Conservation (phyloP, 176 grass and related monocot species). For the Neostapfia colusana region DNA sequence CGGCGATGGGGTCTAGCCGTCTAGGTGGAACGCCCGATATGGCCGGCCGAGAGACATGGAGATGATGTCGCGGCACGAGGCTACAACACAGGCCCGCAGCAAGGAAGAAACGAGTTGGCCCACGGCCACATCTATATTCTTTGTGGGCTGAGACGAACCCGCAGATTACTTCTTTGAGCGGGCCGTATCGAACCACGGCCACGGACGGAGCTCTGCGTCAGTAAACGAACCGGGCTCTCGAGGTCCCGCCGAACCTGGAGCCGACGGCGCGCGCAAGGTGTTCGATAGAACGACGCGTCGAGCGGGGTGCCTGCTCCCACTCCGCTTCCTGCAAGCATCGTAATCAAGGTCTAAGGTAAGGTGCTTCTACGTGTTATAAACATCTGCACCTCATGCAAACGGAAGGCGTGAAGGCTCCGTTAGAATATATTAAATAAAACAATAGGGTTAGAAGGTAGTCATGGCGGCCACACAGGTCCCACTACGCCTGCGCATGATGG, state of each 20-base stretch:
- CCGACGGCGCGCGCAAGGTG: not conserved
- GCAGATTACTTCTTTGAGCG: too few relatives aligned
- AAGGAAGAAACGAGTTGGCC: too few relatives aligned
- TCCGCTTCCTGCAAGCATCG: not conserved
- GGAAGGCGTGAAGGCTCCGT: not conserved
- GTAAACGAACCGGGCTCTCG: not conserved
- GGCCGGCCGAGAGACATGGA: too few relatives aligned
- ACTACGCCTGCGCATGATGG: slow-evolving; percentile 30
- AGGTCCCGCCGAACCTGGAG: not conserved
- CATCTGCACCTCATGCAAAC: slow-evolving; percentile 5
- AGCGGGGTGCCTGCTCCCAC: not conserved
- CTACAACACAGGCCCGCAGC: too few relatives aligned
- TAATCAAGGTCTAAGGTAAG: not conserved
- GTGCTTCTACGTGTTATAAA: slow-evolving; percentile 22
- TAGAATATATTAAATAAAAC: not conserved
- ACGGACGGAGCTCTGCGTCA: not conserved
- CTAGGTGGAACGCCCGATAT: too few relatives aligned
- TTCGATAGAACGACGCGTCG: not conserved
- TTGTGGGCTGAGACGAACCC: too few relatives aligned
- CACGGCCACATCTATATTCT: too few relatives aligned
- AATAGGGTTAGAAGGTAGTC: slow-evolving; percentile 32
- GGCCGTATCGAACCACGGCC: too few relatives aligned
- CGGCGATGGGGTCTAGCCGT: too few relatives aligned
- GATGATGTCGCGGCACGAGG: too few relatives aligned
- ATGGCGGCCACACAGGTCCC: slow-evolving; percentile 34